Percentiles rank a stretch among this genome's conserved stretches.
Evolutionary conservation across 768 basidiomycete species (phyloP).

Genomic region (Grammothele lineata): DNA sequence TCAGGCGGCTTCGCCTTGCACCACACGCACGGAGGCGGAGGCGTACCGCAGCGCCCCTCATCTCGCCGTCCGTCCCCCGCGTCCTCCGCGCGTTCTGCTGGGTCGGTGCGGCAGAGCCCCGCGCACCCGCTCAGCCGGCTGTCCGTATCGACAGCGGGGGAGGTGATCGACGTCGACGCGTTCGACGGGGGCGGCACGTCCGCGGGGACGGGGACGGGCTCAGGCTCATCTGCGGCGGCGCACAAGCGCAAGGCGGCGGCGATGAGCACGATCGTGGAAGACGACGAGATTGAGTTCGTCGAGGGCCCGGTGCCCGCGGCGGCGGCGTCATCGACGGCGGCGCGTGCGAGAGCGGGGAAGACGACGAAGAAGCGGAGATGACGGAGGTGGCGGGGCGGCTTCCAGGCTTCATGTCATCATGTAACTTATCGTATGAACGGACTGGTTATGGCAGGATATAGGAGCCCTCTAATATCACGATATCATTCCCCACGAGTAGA

Average conservation of each 20-base stretch:
- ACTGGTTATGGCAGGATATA: too few species aligned
- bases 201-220: too few species aligned
- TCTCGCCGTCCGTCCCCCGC: slow-evolving; percentile 43
- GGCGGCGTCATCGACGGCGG: not conserved
- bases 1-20: slow-evolving; percentile 1
- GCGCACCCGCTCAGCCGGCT: slow-evolving; percentile 31
- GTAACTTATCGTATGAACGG: too few species aligned
- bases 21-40: not conserved
- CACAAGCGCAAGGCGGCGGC: slow-evolving; percentile 52
- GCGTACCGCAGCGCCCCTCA: slow-evolving; percentile 23
- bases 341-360: slow-evolving; percentile 19
- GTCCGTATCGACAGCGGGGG: slow-evolving; percentile 21
- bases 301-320: slow-evolving; percentile 17
- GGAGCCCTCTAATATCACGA: too few species aligned
- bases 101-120: slow-evolving; percentile 45
- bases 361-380: slow-evolving; percentile 22
- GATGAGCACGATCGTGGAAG: slow-evolving; percentile 23
- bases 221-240: slow-evolving; percentile 11
- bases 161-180: slow-evolving; percentile 40
- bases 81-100: slow-evolving; percentile 43
- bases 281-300: slow-evolving; percentile 28
- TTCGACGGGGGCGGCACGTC: slow-evolving; percentile 34
- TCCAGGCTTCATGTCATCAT: too few species aligned
- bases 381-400: not conserved
- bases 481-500: too few species aligned